Conservation (phyloP, 116 monocot genomes). For the Posidonia oceanica region DNA sequence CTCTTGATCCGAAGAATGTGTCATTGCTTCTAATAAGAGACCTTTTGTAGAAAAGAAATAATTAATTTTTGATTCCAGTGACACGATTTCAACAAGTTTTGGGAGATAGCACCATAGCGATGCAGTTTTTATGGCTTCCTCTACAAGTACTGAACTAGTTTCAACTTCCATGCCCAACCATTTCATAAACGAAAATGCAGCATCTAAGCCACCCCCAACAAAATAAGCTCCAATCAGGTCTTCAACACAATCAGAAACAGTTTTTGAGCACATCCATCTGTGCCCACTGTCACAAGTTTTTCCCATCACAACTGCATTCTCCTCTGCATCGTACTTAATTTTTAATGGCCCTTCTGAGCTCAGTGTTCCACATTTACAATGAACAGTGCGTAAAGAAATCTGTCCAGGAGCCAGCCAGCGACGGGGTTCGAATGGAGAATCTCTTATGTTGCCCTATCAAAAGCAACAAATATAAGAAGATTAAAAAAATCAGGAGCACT, state of each 20-base stretch:
- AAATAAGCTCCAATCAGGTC: slow-evolving; percentile 93
- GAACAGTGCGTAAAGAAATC: slow-evolving; percentile 28
- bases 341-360: slow-evolving; percentile 18
- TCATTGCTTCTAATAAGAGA: slow-evolving; percentile 82
- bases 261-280: slow-evolving; percentile 97
- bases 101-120: slow-evolving; percentile 33
- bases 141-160: slow-evolving; percentile 33
- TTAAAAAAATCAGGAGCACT: too few species aligned
- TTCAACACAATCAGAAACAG: slow-evolving; percentile 93
- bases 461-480: neutral
- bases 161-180: slow-evolving; percentile 66
- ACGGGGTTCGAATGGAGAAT: slow-evolving; percentile 85
- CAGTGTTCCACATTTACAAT: slow-evolving; percentile 51
- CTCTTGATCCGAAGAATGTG: slow-evolving; percentile 61
- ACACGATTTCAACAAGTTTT: slow-evolving; percentile 41
- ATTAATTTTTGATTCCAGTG: slow-evolving; percentile 57
- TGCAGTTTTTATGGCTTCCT: slow-evolving; percentile 26
- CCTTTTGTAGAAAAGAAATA: slow-evolving; percentile 52
- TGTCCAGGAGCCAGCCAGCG: slow-evolving; percentile 94
- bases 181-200: slow-evolving; percentile 54
- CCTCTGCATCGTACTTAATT: slow-evolving; percentile 19
- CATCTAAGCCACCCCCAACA: slow-evolving; percentile 64
- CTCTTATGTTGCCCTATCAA: slow-evolving; percentile 73
- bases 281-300: slow-evolving; percentile 82
- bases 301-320: slow-evolving; percentile 50